Base-by-base conservation (phyloP, 2,329 filamentous ascomycete genomes). In the Colletotrichum trifolii region DNA sequence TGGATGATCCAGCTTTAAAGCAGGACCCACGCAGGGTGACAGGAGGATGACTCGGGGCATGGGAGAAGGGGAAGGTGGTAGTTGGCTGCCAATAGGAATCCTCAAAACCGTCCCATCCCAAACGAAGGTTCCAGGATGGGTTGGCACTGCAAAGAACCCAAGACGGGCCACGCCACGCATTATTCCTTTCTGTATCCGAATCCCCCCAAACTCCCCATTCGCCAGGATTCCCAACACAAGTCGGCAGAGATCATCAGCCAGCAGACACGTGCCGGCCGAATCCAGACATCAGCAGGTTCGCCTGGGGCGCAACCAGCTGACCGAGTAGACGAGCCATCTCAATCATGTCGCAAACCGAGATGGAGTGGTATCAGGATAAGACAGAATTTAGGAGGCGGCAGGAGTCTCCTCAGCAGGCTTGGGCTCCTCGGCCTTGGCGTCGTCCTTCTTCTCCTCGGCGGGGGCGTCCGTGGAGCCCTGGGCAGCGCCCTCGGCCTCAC, bases 401-500 rank as follows among this genome's bases (percentile, higher is more conserved):
- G 80, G 75, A 69, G 78, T 77, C 66, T 79, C 72, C 71, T 78
- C 77, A 57, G 74, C 72, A 62, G 77, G 72, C 75, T 79, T 78
- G 43, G 62, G 58, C 59, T 68, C 66, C 66, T 75, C 78, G 55
- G 76, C 69, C 72, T 86, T 82, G 65, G 79, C 71, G 76, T 87
- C 83, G 77, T 91, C 87, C 67, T 82, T 80, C 67, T 82, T 80
- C 66, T 83, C 77, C 70, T 84, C 79, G 50, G 78, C 76, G 60
- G 80, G 85, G 76, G 92, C 89, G 84, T 90, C 89, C 84, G 87
- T 83, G 70, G 79, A 81, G 73, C 86, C 81, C 70, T 86, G 83
- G 67, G 83, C 84, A 69, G 89, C 83, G 70, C 79, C 83, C 81
- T 95, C 92, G 67, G 87, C 85, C 81, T 97, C 95, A 74, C 85